A percentile compares a stretch with the other conserved stretches of the same genome.
Evolutionary conservation across 2,329 filamentous ascomycete genomes (phyloP).

Genomic region (Fusarium devonianum): DNA sequence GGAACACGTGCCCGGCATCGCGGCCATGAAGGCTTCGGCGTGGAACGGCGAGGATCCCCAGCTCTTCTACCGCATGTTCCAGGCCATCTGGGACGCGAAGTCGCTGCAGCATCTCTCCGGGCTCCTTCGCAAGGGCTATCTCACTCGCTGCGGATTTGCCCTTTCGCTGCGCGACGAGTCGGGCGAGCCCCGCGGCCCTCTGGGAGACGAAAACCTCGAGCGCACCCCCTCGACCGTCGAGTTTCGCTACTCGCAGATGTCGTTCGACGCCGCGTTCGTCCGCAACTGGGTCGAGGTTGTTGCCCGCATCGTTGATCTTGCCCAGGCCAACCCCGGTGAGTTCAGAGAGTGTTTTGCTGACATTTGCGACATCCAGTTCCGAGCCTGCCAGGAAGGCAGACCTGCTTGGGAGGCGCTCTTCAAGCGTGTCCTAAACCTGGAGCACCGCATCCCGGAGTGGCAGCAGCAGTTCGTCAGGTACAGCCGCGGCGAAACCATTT

Average conservation of each 20-base stretch:
- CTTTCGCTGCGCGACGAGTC: constrained; percentile 1
- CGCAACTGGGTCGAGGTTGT: constrained; percentile 34
- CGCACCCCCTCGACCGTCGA: constrained; percentile 31
- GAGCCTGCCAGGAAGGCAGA: not conserved
- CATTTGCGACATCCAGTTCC: constrained; percentile 1
- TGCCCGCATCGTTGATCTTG: constrained; percentile 24
- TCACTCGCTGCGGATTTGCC: constrained; percentile 2
- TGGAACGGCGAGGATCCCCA: constrained; percentile 19
- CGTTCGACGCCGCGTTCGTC: constrained; percentile 34
- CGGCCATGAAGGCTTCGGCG: not conserved
- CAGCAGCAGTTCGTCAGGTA: constrained; percentile 27
- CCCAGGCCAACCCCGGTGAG: not conserved
- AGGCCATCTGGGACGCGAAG: constrained; percentile 14
- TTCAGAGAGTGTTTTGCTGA: constrained; percentile 1
- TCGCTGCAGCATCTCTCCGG: not conserved
- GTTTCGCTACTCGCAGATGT: constrained; percentile 40
- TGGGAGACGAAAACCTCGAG: not conserved
- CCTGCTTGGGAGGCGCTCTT: constrained; percentile 25
- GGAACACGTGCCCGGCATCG: constrained; percentile 3
- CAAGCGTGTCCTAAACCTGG: constrained; percentile 10
- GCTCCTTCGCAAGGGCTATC: fast-evolving
- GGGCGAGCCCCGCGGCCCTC: not conserved
- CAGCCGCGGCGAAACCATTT: constrained; percentile 9
- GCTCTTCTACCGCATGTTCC: constrained; percentile 1
- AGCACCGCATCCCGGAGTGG: constrained; percentile 31